phyloP scores from a whole-genome alignment of 768 basidiomycete genomes.

The Steccherinum ochraceum region DNA sequence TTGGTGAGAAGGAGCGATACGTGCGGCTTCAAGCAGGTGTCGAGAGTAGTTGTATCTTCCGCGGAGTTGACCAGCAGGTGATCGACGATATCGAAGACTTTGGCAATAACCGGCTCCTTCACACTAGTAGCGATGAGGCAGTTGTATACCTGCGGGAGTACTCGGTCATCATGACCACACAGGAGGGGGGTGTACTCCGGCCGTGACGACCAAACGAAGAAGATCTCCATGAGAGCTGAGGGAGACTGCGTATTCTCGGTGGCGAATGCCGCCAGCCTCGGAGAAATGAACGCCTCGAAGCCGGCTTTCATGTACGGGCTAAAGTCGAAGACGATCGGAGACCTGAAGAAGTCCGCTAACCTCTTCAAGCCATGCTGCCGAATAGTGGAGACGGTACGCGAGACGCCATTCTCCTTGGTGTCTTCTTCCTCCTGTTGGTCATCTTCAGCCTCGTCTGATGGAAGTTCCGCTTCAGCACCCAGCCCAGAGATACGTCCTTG shows the following conservation, averaged over 20 bases:
- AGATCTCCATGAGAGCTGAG: slow-evolving; percentile 81
- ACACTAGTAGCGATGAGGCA: slow-evolving; percentile 81
- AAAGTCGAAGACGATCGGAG: slow-evolving; percentile 70
- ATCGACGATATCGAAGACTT: slow-evolving; percentile 83
- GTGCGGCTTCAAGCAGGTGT: slow-evolving; percentile 59
- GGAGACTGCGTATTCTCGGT: slow-evolving; percentile 90
- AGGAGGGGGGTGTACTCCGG: slow-evolving; percentile 56
- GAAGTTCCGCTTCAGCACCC: slow-evolving; percentile 23
- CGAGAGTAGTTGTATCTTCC: slow-evolving; percentile 42
- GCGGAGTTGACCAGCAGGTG: slow-evolving; percentile 52
- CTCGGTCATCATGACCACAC: slow-evolving; percentile 57
- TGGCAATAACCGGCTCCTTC: slow-evolving; percentile 75
- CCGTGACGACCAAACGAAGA: slow-evolving; percentile 67
- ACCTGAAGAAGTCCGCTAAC: slow-evolving; percentile 81
- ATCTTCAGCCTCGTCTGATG: slow-evolving; percentile 29
- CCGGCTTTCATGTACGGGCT: slow-evolving; percentile 57
- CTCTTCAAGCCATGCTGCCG: slow-evolving; percentile 84
- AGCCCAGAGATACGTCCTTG: slow-evolving; percentile 41
- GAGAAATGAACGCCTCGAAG: slow-evolving; percentile 72
- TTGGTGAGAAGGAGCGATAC: slow-evolving; percentile 66
- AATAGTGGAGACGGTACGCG: slow-evolving; percentile 49
- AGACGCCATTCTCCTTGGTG: slow-evolving; percentile 26
- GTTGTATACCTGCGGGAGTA: slow-evolving; percentile 73
- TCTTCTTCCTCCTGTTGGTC: slow-evolving; percentile 31
- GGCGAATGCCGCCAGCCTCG: slow-evolving; percentile 69